A percentile compares a stretch with the other conserved stretches of the same genome.
phyloP scores from a whole-genome alignment of 2,329 filamentous ascomycete species.

The Colletotrichum destructivum region DNA sequence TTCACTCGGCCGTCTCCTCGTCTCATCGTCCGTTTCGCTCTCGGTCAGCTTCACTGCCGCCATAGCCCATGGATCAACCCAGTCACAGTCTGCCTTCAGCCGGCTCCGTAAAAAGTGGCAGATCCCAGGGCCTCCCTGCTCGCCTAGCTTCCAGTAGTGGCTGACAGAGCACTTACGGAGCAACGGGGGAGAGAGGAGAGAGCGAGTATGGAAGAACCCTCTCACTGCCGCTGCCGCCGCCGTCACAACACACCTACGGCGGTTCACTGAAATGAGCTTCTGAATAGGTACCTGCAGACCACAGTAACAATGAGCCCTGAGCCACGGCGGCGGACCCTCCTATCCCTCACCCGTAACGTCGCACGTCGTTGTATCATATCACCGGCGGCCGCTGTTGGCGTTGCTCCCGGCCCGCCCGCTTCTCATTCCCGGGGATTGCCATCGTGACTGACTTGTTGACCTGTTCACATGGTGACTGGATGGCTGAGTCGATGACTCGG shows the following conservation, averaged over 20 bases:
- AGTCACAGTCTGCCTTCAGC: slow-evolving; percentile 1
- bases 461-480: background rate
- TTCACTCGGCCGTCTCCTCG: slow-evolving; percentile 6
- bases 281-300: background rate
- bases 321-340: background rate
- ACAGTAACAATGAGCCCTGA: background rate
- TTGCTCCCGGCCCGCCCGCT: background rate
- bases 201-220: background rate
- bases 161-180: slow-evolving; percentile 12
- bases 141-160: background rate
- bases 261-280: background rate
- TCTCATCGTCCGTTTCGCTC: slow-evolving; percentile 15
- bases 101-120: background rate
- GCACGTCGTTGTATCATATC: slow-evolving; percentile 23
- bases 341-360: background rate
- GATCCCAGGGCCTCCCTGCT: slow-evolving; percentile 13
- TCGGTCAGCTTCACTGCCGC: slow-evolving; percentile 4
- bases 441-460: background rate
- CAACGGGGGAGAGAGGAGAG: background rate
- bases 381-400: slow-evolving; percentile 1
- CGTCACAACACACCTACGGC: background rate
- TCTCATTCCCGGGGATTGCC: background rate
- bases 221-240: slow-evolving; percentile 10
- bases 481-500: slow-evolving; percentile 1
- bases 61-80: background rate